phyloP scores from a whole-genome alignment of 495 filamentous ascomycete genomes.

The Opeltia flavorubescens region DNA sequence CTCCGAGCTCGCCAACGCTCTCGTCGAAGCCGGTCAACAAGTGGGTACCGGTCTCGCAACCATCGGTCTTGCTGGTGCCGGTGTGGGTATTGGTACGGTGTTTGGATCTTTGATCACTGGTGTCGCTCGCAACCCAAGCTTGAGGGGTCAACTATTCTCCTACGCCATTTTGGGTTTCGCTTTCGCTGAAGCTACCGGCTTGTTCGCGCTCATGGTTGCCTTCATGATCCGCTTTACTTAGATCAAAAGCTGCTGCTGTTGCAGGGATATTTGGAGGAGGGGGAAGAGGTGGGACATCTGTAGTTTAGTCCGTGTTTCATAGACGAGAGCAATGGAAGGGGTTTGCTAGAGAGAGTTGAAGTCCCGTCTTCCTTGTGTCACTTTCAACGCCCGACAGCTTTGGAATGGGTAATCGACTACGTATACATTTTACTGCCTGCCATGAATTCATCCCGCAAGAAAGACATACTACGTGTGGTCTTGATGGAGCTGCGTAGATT shows the following conservation, averaged over 20 bases:
- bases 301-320: not conserved
- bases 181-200: constrained; percentile 86
- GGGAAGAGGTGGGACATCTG: not conserved
- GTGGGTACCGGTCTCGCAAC: constrained; percentile 73
- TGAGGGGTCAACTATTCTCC: constrained; percentile 82
- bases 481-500: no score
- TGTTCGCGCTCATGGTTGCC: constrained; percentile 88
- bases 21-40: constrained; percentile 81
- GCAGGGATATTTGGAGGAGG: not conserved
- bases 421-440: no score
- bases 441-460: no score
- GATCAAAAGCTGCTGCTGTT: constrained; percentile 33
- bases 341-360: no score
- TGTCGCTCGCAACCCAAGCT: constrained; percentile 78
- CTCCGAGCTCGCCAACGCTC: constrained; percentile 68
- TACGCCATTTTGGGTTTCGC: constrained; percentile 91
- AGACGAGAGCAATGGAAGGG: no score
- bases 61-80: constrained; percentile 80
- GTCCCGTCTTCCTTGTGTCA: no score
- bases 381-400: no score
- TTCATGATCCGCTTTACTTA: constrained; percentile 40
- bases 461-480: no score
- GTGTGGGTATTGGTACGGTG: constrained; percentile 86
- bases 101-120: constrained; percentile 73
- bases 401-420: no score